Percentiles rank a stretch among this genome's conserved stretches.
These are phyloP conservation scores for Fusarium musae DNA, from an alignment of 2,329 filamentous ascomycete genomes.

Conservation along the genomic window DNA sequence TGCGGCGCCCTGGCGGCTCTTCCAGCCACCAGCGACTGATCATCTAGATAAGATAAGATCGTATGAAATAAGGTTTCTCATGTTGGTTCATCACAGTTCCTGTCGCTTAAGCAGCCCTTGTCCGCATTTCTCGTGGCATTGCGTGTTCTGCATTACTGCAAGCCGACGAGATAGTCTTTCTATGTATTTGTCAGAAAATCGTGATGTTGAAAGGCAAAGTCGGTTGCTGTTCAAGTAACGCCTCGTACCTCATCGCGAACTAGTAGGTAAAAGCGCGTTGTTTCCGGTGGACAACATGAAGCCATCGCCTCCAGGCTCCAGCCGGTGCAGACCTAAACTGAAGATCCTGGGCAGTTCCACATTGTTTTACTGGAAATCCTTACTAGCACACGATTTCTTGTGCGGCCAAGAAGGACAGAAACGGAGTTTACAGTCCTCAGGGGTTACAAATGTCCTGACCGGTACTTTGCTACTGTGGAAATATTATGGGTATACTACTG, in stretches of 20 bases:
- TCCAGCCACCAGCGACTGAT: background rate
- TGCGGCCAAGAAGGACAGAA: background rate
- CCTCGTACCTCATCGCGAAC: background rate
- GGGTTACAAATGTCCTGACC: too few species aligned
- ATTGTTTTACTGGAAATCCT: background rate
- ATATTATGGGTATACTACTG: too few species aligned
- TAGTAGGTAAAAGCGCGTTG: background rate
- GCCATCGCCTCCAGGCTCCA: background rate
- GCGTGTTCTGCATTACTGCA: background rate
- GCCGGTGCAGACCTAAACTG: background rate
- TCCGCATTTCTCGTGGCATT: background rate
- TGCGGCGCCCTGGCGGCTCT: conserved; percentile 11
- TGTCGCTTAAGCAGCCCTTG: background rate
- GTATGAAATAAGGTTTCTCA: background rate
- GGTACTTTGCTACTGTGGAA: too few species aligned
- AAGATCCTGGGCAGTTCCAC: background rate
- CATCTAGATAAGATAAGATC: conserved; percentile 29
- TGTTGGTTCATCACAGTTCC: background rate
- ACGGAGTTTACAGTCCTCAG: too few species aligned
- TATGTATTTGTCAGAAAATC: background rate
- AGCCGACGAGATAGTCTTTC: background rate
- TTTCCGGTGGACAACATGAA: background rate
- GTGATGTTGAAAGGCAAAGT: background rate
- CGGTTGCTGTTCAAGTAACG: background rate
- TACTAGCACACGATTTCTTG: background rate